Evolutionary conservation across 371 early-diverging fungal species (phyloP).

Genomic region (Amoeboaphelidium protococcarum): DNA sequence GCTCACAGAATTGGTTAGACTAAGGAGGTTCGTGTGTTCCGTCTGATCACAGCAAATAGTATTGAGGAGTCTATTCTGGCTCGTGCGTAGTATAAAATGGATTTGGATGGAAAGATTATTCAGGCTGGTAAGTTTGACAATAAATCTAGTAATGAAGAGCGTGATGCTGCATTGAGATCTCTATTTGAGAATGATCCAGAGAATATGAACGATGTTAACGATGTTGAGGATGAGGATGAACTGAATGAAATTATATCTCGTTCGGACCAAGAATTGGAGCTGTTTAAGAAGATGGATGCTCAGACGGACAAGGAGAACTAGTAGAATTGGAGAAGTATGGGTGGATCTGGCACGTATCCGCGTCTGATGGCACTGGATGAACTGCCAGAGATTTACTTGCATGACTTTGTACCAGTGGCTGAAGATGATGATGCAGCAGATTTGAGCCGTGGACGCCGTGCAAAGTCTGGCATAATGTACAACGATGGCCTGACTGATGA

Average conservation of each 20-base stretch:
- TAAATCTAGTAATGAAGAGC: conserved; percentile 72
- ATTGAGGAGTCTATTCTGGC: conserved; percentile 92
- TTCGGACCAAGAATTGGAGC: conserved; percentile 33
- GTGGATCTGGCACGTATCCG: conserved; percentile 21
- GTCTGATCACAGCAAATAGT: conserved; percentile 80
- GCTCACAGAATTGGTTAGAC: conserved; percentile 99
- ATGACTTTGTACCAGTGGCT: conserved; percentile 11
- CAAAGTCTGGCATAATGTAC: conserved; percentile 26
- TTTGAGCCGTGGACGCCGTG: conserved; percentile 40
- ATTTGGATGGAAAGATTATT: conserved; percentile 92
- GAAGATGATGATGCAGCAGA: conserved; percentile 22
- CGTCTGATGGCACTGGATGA: conserved; percentile 62
- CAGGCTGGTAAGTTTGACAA: conserved; percentile 97
- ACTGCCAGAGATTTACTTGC: conserved; percentile 50
- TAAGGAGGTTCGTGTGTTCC: conserved; percentile 94
- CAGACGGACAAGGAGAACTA: conserved; percentile 24
- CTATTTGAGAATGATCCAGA: conserved; percentile 58
- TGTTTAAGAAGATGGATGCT: conserved; percentile 40
- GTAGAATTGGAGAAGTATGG: conserved; percentile 12
- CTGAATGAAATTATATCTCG: conserved; percentile 60
- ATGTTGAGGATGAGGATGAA: conserved; percentile 24
- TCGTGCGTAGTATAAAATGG: conserved; percentile 82
- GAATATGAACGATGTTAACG: conserved; percentile 23
- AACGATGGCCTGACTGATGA: conserved; percentile 82
- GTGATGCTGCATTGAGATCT: conserved; percentile 60